phyloP scores from a whole-genome alignment of 768 basidiomycete species.

The Calocybe cyanea region DNA sequence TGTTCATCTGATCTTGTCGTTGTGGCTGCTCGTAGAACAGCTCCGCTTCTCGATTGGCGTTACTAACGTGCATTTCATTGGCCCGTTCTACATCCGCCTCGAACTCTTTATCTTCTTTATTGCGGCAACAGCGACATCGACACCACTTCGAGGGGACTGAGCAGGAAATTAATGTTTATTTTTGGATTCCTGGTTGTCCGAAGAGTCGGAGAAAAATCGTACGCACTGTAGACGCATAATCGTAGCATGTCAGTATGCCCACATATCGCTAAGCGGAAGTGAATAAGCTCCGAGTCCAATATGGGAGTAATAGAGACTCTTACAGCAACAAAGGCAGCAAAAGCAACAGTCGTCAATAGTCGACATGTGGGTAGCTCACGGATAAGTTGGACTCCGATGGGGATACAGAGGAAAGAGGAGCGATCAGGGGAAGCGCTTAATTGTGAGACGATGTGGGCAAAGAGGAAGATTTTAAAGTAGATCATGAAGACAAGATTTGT shows the following conservation, averaged over 20 bases:
- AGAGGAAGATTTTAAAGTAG: too few species aligned
- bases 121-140: not conserved
- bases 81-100: not conserved
- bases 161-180: too few species aligned
- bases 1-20: conserved; percentile 8
- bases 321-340: conserved; percentile 13
- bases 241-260: conserved; percentile 5
- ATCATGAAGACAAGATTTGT: too few species aligned
- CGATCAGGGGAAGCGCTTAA: too few species aligned
- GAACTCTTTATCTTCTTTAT: not conserved
- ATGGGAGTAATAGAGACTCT: not conserved
- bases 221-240: conserved; percentile 12
- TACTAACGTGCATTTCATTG: not conserved
- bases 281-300: not conserved
- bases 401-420: not conserved
- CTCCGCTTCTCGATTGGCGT: conserved; percentile 7
- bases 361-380: conserved; percentile 1
- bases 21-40: conserved; percentile 12
- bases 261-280: conserved; percentile 5
- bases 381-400: not conserved
- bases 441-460: too few species aligned
- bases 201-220: too few species aligned
- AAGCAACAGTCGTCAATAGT: conserved; percentile 6
- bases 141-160: conserved; percentile 17
- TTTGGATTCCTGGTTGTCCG: too few species aligned